These are phyloP conservation scores for Pseudogymnoascus sp. DNA, from an alignment of 2,329 filamentous ascomycete species.

Conservation along the genomic window DNA sequence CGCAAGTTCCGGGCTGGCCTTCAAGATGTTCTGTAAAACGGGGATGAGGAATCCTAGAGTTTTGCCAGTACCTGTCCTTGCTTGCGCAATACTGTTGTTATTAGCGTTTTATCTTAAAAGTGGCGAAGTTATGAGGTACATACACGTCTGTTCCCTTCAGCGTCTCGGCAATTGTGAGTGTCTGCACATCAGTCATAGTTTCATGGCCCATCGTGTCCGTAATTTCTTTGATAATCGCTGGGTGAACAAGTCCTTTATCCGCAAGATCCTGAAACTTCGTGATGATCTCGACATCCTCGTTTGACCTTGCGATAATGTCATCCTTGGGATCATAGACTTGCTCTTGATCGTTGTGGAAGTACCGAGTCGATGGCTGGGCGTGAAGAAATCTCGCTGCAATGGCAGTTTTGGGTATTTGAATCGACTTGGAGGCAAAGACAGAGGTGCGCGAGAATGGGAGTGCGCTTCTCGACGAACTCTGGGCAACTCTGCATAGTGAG, in stretches of 20 bases:
- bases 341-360: conserved; percentile 18
- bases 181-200: conserved; percentile 88
- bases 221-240: conserved; percentile 42
- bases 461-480: conserved; percentile 14
- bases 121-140: conserved; percentile 13
- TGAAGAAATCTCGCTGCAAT: conserved; percentile 9
- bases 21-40: conserved; percentile 72
- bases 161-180: conserved; percentile 71
- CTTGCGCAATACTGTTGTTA: conserved; percentile 71
- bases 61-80: conserved; percentile 95
- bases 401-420: conserved; percentile 15
- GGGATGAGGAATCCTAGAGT: conserved; percentile 90
- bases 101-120: conserved; percentile 7
- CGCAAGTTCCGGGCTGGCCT: conserved; percentile 49
- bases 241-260: conserved; percentile 25
- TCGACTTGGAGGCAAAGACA: conserved; percentile 21
- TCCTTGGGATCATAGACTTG: conserved; percentile 1
- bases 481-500: conserved; percentile 26
- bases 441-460: conserved; percentile 21
- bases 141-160: conserved; percentile 51
- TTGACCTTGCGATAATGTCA: conserved; percentile 6
- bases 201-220: conserved; percentile 67
- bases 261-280: conserved; percentile 28
- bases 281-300: conserved; percentile 11
- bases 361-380: conserved; percentile 17